Evolutionary conservation across 2,329 filamentous ascomycete species (phyloP).

Genomic region (Ustilaginoidea virens): DNA sequence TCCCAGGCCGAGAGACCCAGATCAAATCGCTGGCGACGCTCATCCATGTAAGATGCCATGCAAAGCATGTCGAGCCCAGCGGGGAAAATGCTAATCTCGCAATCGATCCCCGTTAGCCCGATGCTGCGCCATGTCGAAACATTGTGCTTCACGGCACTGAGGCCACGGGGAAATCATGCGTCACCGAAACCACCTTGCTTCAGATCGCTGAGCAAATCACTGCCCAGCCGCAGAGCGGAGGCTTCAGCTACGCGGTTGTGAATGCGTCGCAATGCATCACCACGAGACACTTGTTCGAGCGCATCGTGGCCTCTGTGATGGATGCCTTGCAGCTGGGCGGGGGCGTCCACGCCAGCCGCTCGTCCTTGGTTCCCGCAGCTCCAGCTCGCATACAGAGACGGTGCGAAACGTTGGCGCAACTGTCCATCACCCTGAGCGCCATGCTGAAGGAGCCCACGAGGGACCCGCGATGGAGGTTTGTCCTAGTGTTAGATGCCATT

Average conservation of each 20-base stretch:
- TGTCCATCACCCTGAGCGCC: slow-evolving; percentile 56
- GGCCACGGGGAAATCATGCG: slow-evolving; percentile 70
- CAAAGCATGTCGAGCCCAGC: background rate
- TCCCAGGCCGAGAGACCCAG: slow-evolving; percentile 43
- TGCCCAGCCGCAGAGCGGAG: slow-evolving; percentile 9
- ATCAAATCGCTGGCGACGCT: slow-evolving; percentile 42
- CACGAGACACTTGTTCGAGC: slow-evolving; percentile 61
- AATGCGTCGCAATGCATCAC: slow-evolving; percentile 66
- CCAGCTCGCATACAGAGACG: slow-evolving; percentile 18
- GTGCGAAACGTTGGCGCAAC: slow-evolving; percentile 67
- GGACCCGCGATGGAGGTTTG: slow-evolving; percentile 41
- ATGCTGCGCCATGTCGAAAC: slow-evolving; percentile 54
- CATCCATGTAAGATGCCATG: slow-evolving; percentile 25
- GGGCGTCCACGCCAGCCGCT: slow-evolving; percentile 8
- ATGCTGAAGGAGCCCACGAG: slow-evolving; percentile 35
- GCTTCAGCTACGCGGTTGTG: slow-evolving; percentile 44
- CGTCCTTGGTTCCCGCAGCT: background rate
- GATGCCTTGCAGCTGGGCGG: slow-evolving; percentile 29
- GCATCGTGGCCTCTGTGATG: slow-evolving; percentile 44
- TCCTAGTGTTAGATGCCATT: slow-evolving; percentile 76
- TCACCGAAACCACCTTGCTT: slow-evolving; percentile 37
- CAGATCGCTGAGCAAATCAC: slow-evolving; percentile 9
- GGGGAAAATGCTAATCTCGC: background rate
- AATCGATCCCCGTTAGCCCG: slow-evolving; percentile 30
- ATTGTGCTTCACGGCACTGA: slow-evolving; percentile 73